Base-by-base conservation (phyloP, 73 alveolate species). In the Symbiodinium natans region DNA sequence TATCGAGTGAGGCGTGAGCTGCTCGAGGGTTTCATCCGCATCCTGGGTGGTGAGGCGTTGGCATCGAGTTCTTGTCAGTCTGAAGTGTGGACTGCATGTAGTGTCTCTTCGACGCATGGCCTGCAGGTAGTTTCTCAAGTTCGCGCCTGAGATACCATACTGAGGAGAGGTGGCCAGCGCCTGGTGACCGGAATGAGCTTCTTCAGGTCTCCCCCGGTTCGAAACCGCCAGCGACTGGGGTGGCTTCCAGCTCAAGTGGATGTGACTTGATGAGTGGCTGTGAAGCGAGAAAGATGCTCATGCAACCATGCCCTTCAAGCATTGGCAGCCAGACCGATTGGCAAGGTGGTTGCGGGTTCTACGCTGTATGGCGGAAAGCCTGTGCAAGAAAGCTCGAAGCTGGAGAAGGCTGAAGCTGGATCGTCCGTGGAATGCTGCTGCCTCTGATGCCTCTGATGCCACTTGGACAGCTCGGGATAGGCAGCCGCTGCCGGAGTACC, bases 11-110 rank as follows among this genome's bases (percentile, higher is more conserved):
- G 95, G 95, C 95, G 95, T n/a, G 73, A 54, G 41, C 43, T 63
- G 84, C 42, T 88, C 52, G 95, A 88, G 68, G 42, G 54, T 86
- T 75, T 59, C 41, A 88, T 88, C 95, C 95, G 85, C 36, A 25
- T 88, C 23, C 95, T 88, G 43, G 95, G 95, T n/a, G 95, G 95
- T 73, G 7, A 83, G 77, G 92, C n/a, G n/a, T n/a, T n/a, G n/a
- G n/a, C n/a, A n/a, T n/a, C n/a, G n/a, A n/a, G n/a, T n/a, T n/a
- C n/a, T n/a, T n/a, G n/a, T n/a, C n/a, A n/a, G n/a, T n/a, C n/a
- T n/a, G n/a, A n/a, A n/a, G n/a, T n/a, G n/a, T n/a, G n/a, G n/a
- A n/a, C n/a, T n/a, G n/a, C n/a, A n/a, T n/a, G n/a, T n/a, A n/a
- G n/a, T n/a, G n/a, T n/a, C n/a, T n/a, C n/a, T n/a, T n/a, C n/a